phyloP scores from a whole-genome alignment of 805 yeast genomes.

The Cyberlindnera misumaiensis region DNA sequence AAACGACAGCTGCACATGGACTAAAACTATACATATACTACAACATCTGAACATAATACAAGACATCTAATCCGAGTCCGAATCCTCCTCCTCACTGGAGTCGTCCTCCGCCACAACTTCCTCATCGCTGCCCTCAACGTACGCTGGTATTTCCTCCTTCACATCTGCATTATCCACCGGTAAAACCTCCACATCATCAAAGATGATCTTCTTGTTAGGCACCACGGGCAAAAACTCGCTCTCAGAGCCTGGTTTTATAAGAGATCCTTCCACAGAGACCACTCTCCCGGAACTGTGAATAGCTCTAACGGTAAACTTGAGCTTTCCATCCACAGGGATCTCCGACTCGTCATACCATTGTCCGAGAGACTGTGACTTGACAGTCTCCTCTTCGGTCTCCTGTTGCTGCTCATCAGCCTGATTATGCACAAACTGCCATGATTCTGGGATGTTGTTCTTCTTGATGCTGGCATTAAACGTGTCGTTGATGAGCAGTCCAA shows the following conservation, averaged over 20 bases:
- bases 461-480: constrained; percentile 92
- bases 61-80: constrained; percentile 16
- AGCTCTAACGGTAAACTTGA: constrained; percentile 66
- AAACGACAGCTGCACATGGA: constrained; percentile 17
- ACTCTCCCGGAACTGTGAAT: constrained; percentile 74
- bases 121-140: constrained; percentile 15
- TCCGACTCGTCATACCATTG: constrained; percentile 82
- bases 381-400: constrained; percentile 18
- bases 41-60: not conserved
- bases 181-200: constrained; percentile 36
- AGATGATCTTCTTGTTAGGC: constrained; percentile 39
- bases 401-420: constrained; percentile 52
- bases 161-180: constrained; percentile 14
- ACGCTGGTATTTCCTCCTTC: constrained; percentile 14
- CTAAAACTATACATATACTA: constrained; percentile 1
- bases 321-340: constrained; percentile 72
- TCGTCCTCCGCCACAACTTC: constrained; percentile 23
- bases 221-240: constrained; percentile 49
- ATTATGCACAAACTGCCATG: constrained; percentile 79
- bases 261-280: constrained; percentile 83
- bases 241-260: constrained; percentile 36
- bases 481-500: constrained; percentile 85
- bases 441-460: constrained; percentile 74
- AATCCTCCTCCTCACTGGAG: constrained; percentile 23
- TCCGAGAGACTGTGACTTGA: constrained; percentile 42